Percentiles rank a stretch among this genome's conserved stretches.
Evolutionary conservation across 192 early-diverging fungal genomes (phyloP).

Genomic region (Coemansia sp.): DNA sequence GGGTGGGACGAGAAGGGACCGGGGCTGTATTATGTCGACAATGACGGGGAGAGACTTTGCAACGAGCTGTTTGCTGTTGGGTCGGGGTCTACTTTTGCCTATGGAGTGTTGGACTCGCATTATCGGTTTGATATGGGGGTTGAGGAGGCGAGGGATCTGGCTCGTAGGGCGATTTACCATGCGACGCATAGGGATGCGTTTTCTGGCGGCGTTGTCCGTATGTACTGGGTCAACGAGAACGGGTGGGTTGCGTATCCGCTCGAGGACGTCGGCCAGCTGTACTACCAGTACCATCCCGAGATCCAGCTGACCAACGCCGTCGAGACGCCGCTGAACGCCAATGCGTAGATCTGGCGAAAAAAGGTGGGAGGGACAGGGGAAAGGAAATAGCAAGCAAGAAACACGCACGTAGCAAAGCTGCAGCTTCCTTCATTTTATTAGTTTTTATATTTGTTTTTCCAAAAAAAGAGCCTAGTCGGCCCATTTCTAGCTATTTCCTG

Average conservation of each 20-base stretch:
- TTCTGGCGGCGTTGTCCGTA: conserved; percentile 83
- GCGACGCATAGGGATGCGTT: conserved; percentile 92
- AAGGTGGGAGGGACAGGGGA: too few relatives aligned
- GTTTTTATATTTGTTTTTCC: conserved; percentile 16
- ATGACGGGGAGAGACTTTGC: conserved; percentile 84
- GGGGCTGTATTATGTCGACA: conserved; percentile 93
- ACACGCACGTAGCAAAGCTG: too few relatives aligned
- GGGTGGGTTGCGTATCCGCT: conserved; percentile 87
- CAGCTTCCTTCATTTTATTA: conserved; percentile 8
- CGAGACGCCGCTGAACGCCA: conserved; percentile 34
- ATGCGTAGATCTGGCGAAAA: too few relatives aligned
- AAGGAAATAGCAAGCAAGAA: not conserved
- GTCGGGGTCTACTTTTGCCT: conserved; percentile 98
- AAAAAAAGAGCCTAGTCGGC: not conserved
- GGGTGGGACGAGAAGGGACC: conserved; percentile 96
- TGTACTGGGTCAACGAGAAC: conserved; percentile 88
- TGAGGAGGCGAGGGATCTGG: conserved; percentile 88
- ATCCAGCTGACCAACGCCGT: conserved; percentile 31
- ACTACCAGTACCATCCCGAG: conserved; percentile 65
- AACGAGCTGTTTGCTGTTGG: conserved; percentile 94
- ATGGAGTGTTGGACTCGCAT: conserved; percentile 92
- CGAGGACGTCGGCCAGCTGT: conserved; percentile 80
- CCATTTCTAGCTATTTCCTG: conserved; percentile 5
- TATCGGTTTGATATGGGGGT: conserved; percentile 78
- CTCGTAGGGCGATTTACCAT: conserved; percentile 89